phyloP scores from a whole-genome alignment of 345 rosid genomes.

The Pistacia vera region DNA sequence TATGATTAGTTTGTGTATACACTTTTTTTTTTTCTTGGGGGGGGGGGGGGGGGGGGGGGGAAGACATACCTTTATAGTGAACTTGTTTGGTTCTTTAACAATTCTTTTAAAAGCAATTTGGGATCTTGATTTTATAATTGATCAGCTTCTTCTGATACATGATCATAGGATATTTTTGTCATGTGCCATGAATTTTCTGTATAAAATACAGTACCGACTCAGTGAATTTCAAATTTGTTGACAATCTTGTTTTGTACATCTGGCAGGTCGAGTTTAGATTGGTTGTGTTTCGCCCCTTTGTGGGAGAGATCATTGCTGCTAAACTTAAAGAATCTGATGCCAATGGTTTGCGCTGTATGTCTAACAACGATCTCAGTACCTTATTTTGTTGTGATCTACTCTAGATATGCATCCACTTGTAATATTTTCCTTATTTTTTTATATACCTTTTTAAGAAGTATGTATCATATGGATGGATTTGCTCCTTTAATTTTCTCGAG shows the following conservation, averaged over 20 bases:
- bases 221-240: neutral
- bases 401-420: neutral
- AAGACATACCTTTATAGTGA: neutral
- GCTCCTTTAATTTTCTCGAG: too few species aligned
- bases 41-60: too few species aligned
- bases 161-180: neutral
- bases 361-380: neutral
- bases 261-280: constrained; percentile 74
- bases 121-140: neutral
- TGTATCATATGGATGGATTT: neutral
- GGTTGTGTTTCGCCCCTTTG: constrained; percentile 85
- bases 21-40: too few species aligned
- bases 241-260: constrained; percentile 15
- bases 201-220: neutral
- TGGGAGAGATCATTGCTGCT: constrained; percentile 77
- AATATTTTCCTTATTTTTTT: neutral
- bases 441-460: too few species aligned
- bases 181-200: neutral
- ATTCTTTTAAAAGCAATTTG: neutral
- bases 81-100: neutral
- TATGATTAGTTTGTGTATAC: too few species aligned
- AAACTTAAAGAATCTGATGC: constrained; percentile 74
- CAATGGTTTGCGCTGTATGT: constrained; percentile 82
- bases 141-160: neutral
- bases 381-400: constrained; percentile 9